A percentile compares a stretch with the other conserved stretches of the same genome.
These are phyloP conservation scores for Podosphaera xanthii DNA, from an alignment of 2,329 filamentous ascomycete genomes.

Conservation along the genomic window DNA sequence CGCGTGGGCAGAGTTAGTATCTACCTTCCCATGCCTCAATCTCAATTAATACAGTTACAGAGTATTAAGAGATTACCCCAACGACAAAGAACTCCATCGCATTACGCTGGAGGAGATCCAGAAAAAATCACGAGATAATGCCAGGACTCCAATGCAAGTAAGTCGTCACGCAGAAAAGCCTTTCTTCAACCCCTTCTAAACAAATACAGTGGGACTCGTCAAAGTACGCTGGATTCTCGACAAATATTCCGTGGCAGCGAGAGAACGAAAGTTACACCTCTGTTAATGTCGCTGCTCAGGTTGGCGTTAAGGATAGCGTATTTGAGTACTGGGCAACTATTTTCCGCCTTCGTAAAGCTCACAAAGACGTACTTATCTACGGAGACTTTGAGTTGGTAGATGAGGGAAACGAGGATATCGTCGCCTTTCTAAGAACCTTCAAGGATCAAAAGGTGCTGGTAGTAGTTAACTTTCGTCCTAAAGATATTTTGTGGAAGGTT, in stretches of 20 bases:
- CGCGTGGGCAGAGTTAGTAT: constrained; percentile 20
- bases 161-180: neutral
- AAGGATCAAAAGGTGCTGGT: constrained; percentile 6
- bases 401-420: constrained; percentile 28
- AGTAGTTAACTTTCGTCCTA: constrained; percentile 8
- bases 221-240: constrained; percentile 41
- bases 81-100: constrained; percentile 19
- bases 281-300: constrained; percentile 39
- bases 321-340: constrained; percentile 38
- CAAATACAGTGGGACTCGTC: constrained; percentile 32
- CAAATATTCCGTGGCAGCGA: constrained; percentile 41
- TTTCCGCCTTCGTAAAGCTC: constrained; percentile 34
- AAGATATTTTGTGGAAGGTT: constrained; percentile 5
- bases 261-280: constrained; percentile 36
- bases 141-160: constrained; percentile 38
- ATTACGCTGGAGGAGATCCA: constrained; percentile 26
- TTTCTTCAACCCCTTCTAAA: neutral
- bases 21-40: neutral
- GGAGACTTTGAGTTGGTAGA: constrained; percentile 34
- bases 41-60: constrained; percentile 8
- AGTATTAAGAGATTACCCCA: constrained; percentile 14
- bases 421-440: constrained; percentile 23
- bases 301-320: constrained; percentile 24
- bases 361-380: constrained; percentile 42
- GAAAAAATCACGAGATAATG: constrained; percentile 42